These are phyloP conservation scores for Circinella minor DNA, from an alignment of 371 early-diverging fungal genomes.

Conservation along the genomic window DNA sequence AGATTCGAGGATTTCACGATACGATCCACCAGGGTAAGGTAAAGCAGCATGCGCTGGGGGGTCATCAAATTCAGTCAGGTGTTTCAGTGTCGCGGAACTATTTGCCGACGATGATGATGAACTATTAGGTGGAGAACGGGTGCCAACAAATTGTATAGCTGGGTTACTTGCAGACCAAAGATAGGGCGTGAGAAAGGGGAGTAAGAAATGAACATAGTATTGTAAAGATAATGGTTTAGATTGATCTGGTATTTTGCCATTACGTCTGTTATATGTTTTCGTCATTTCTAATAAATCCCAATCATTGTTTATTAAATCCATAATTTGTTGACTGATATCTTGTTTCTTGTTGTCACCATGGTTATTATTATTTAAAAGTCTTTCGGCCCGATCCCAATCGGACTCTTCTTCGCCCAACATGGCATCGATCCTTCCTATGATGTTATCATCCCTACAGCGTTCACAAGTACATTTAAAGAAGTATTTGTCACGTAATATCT, in stretches of 20 bases:
- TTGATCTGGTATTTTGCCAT: constrained; percentile 26
- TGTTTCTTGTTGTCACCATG: not conserved
- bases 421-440: constrained; percentile 37
- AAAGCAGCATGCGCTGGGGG: constrained; percentile 31
- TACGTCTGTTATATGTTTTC: constrained; percentile 33
- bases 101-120: constrained; percentile 6
- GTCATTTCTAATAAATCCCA: constrained; percentile 46
- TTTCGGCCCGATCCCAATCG: constrained; percentile 42
- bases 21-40: constrained; percentile 31
- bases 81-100: constrained; percentile 10
- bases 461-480: constrained; percentile 77
- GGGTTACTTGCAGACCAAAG: constrained; percentile 33
- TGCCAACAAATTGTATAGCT: constrained; percentile 6
- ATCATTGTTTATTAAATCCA: constrained; percentile 22
- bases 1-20: constrained; percentile 29
- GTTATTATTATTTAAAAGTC: constrained; percentile 18
- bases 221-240: constrained; percentile 26
- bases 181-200: constrained; percentile 40
- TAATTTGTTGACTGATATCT: constrained; percentile 8
- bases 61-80: constrained; percentile 39
- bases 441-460: constrained; percentile 56
- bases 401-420: constrained; percentile 41
- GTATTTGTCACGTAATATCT: constrained; percentile 66
- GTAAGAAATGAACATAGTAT: constrained; percentile 33
- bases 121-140: no score